Conservation (phyloP, 2,329 filamentous ascomycete species). For the Xylariaceae sp. region DNA sequence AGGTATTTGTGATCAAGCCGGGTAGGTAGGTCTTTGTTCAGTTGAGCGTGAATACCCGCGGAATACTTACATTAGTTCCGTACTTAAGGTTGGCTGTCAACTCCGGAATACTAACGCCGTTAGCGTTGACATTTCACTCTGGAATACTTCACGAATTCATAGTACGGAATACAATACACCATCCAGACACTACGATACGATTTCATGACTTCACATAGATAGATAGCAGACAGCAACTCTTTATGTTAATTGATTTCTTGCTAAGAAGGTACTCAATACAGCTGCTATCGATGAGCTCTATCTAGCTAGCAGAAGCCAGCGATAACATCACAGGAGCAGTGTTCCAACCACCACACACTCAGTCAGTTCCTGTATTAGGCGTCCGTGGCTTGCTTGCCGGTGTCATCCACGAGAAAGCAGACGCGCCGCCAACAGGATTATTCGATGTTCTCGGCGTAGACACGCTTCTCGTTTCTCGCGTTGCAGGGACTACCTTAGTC, state of each 20-base stretch:
- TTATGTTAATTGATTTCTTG: slow-evolving; percentile 15
- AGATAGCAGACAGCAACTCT: neutral
- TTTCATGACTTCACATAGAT: neutral
- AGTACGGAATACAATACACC: neutral
- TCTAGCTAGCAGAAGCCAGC: slow-evolving; percentile 16
- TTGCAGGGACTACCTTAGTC: slow-evolving; percentile 35
- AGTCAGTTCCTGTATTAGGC: slow-evolving; percentile 35
- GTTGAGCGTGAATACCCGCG: too few relatives aligned
- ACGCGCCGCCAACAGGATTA: slow-evolving; percentile 88
- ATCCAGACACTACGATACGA: too few relatives aligned
- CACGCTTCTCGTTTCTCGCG: slow-evolving; percentile 35
- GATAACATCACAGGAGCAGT: slow-evolving; percentile 4
- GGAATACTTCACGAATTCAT: too few relatives aligned
- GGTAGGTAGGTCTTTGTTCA: too few relatives aligned
- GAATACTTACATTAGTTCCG: too few relatives aligned
- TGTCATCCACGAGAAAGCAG: slow-evolving; percentile 91
- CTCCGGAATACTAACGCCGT: neutral
- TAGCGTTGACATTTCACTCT: neutral
- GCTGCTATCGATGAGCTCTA: slow-evolving; percentile 3
- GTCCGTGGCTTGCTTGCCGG: slow-evolving; percentile 42
- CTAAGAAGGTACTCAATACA: neutral
- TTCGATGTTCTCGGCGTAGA: slow-evolving; percentile 50
- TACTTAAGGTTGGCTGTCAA: too few relatives aligned
- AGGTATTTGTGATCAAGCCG: too few relatives aligned
- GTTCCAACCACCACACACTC: slow-evolving; percentile 7